phyloP scores from a whole-genome alignment of 495 filamentous ascomycete genomes.

The Penicillium ucsense region DNA sequence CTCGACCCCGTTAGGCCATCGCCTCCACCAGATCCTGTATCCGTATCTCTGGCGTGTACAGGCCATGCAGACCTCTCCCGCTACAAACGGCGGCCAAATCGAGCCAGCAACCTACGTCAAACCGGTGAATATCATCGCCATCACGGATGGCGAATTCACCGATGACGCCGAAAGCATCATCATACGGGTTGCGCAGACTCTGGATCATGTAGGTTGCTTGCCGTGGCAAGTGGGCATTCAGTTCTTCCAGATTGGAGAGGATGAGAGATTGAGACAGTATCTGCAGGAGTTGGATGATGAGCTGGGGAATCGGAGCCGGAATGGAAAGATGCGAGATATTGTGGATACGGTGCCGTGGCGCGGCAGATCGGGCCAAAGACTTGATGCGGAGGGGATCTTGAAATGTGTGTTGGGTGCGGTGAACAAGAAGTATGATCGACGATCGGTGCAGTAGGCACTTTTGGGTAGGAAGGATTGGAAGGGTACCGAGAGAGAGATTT shows the following conservation, averaged over 20 bases:
- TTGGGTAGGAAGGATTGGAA: background rate
- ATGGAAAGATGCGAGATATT: conserved; percentile 65
- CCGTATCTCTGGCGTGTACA: conserved; percentile 51
- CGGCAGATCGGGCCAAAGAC: conserved; percentile 26
- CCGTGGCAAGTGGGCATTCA: conserved; percentile 89
- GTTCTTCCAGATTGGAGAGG: conserved; percentile 91
- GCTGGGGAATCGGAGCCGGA: conserved; percentile 40
- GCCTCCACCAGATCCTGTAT: conserved; percentile 62
- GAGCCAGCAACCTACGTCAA: conserved; percentile 37
- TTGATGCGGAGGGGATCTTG: conserved; percentile 62
- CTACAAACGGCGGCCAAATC: conserved; percentile 17
- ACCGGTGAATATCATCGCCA: conserved; percentile 86
- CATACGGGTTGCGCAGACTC: conserved; percentile 50
- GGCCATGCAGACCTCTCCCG: conserved; percentile 31
- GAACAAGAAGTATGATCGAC: conserved; percentile 33
- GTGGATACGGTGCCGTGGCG: conserved; percentile 84
- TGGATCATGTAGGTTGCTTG: conserved; percentile 51
- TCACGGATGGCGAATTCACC: conserved; percentile 81
- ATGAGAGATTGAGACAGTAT: conserved; percentile 51
- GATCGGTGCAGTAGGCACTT: conserved; percentile 2
- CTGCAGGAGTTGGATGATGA: conserved; percentile 73
- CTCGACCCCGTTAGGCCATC: conserved; percentile 65
- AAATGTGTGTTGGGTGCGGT: conserved; percentile 78
- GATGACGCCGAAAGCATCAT: conserved; percentile 75
- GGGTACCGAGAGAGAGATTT: too few relatives aligned